Evolutionary conservation across 139 green algal genomes (phyloP).

Genomic region (Chlorella sorokiniana): DNA sequence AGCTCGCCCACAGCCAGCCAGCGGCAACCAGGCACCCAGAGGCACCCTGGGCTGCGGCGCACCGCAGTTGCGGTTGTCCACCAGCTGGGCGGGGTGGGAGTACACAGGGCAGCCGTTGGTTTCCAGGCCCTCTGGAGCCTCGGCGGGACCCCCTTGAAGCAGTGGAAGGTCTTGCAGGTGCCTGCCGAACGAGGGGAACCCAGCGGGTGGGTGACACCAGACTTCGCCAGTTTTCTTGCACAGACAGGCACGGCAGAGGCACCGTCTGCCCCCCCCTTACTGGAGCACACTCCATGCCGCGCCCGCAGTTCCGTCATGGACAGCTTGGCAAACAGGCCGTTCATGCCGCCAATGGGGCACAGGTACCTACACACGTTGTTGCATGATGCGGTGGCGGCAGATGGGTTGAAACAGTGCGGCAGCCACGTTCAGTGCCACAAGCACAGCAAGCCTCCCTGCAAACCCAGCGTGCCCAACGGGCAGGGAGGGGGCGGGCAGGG

Average conservation of each 20-base stretch:
- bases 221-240: not conserved
- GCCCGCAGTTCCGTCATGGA: conserved; percentile 78
- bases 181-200: conserved; percentile 24
- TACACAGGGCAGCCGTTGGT: conserved; percentile 75
- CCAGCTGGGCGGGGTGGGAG: conserved; percentile 72
- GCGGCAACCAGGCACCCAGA: too few species aligned
- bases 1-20: too few species aligned
- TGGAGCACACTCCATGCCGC: conserved; percentile 77
- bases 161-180: conserved; percentile 74
- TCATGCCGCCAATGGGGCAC: conserved; percentile 83
- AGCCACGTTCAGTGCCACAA: too few species aligned
- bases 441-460: too few species aligned
- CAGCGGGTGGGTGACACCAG: not conserved
- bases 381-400: too few species aligned
- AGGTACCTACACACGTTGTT: conserved; percentile 31
- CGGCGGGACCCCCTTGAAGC: conserved; percentile 72
- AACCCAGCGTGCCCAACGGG: too few species aligned
- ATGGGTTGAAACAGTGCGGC: too few species aligned
- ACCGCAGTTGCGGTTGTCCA: conserved; percentile 84
- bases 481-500: too few species aligned
- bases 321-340: conserved; percentile 88
- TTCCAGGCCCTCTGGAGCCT: conserved; percentile 58
- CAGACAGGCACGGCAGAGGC: not conserved
- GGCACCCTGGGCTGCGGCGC: too few species aligned
- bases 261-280: conserved; percentile 29